Evolutionary conservation across 768 basidiomycete species (phyloP).

Genomic region (Agaricus bisporus): DNA sequence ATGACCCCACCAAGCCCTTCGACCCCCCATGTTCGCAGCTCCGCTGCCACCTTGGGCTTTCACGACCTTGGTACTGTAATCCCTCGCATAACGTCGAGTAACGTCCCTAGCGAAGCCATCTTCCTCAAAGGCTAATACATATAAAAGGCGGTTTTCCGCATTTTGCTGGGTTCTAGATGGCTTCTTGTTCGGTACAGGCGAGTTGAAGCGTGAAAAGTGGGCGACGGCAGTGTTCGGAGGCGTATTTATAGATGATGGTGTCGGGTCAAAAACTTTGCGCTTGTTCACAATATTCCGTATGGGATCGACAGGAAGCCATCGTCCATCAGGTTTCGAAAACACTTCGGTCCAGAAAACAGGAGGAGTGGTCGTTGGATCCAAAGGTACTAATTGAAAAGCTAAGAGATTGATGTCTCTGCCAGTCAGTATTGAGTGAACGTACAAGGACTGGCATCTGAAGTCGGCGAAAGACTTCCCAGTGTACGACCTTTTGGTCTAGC

Average conservation of each 20-base stretch:
- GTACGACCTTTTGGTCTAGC: slow-evolving; percentile 44
- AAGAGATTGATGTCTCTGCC: background rate
- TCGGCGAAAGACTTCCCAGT: slow-evolving; percentile 25
- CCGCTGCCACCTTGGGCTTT: slow-evolving; percentile 64
- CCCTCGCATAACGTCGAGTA: slow-evolving; percentile 80
- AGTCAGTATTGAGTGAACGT: slow-evolving; percentile 10
- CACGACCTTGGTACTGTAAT: slow-evolving; percentile 74
- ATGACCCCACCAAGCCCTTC: slow-evolving; percentile 82
- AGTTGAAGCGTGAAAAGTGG: slow-evolving; percentile 8
- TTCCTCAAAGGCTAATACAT: slow-evolving; percentile 92
- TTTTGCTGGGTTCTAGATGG: slow-evolving; percentile 14
- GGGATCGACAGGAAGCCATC: slow-evolving; percentile 93
- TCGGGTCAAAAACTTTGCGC: slow-evolving; percentile 74
- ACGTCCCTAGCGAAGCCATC: slow-evolving; percentile 91
- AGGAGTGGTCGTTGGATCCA: slow-evolving; percentile 58
- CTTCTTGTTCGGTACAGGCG: slow-evolving; percentile 8
- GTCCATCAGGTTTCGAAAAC: slow-evolving; percentile 84
- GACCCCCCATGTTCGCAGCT: slow-evolving; percentile 31
- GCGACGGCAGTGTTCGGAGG: slow-evolving; percentile 7
- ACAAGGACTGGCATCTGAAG: slow-evolving; percentile 17
- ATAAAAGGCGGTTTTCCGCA: slow-evolving; percentile 80
- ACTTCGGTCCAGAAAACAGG: slow-evolving; percentile 98
- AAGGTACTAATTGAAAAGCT: slow-evolving; percentile 20
- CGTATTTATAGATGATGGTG: slow-evolving; percentile 22
- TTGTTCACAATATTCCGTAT: slow-evolving; percentile 77